Evolutionary conservation across 1,139 yeast genomes (phyloP), one percentile per base, ranked within the genome.

Genomic region (Saccharomyces hybrid): DNA sequence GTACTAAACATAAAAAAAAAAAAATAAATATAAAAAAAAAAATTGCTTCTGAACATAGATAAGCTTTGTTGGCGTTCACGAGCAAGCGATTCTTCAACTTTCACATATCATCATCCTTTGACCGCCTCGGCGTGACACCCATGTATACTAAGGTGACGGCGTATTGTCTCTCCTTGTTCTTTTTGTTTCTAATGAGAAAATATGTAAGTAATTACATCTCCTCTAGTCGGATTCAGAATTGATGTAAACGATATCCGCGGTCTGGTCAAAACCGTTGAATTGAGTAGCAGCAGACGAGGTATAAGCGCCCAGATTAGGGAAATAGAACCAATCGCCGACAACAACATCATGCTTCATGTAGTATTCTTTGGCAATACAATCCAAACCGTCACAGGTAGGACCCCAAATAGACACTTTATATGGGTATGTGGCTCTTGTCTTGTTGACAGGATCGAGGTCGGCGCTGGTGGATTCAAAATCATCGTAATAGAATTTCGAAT

Each of bases 351-450:
- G 77, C 16, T 83, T 76, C 67, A 91, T 75, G 50, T 64, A 63
- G 57, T 81, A 74, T 46, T 75, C 76, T 52, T 77, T 71, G 28
- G 87, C 72, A 56, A 93, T 82, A 70, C 96, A 87, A 71, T 93
- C 99, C 61, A 93, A 77, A 3, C 98, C 97, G 72, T 93, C 99
- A 73, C 99, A 93, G 25, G 98, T 93, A 51, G 98, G 99, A 7
- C 99, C 99, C 98, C 98, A 93, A 57, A 93, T 79, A 23, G 96
- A 84, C 67, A 76, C 88, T 62, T 70, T 73, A 62, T 69, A 68
- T 51, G 60, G 60, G 31, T 60, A 55, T 9, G 41, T 50, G 1
- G 57, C 55, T 4, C 50, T 46, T 44, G 51, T 56, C 47, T 47
- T 56, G 54, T 42, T 55, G 34, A 55, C 13, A 19, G 50, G 25